Evolutionary conservation across 192 early-diverging fungal species (phyloP).

Genomic region (Umbelopsis sp.): DNA sequence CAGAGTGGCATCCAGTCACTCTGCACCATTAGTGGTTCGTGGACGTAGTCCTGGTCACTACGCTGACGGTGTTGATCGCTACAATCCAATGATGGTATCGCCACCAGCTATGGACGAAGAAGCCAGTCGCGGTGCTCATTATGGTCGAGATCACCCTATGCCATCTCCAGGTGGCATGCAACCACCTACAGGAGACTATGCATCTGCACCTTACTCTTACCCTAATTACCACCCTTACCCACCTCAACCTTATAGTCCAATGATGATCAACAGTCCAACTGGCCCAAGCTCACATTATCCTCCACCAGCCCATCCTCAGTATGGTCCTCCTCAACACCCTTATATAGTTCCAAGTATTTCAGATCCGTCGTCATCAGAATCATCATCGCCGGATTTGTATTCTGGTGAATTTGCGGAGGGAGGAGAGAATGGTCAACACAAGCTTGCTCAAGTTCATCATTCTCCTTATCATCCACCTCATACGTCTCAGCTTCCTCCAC

Average conservation of each 20-base stretch:
- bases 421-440: slow-evolving; percentile 13
- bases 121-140: background rate
- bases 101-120: slow-evolving; percentile 12
- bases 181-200: slow-evolving; percentile 19
- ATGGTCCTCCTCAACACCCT: slow-evolving; percentile 34
- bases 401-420: slow-evolving; percentile 18
- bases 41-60: slow-evolving; percentile 96
- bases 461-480: background rate
- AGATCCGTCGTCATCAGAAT: slow-evolving; percentile 35
- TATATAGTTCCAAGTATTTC: slow-evolving; percentile 40
- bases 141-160: slow-evolving; percentile 16
- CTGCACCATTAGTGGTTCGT: slow-evolving; percentile 86
- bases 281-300: slow-evolving; percentile 25
- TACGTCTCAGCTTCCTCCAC: slow-evolving; percentile 1
- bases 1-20: slow-evolving; percentile 70
- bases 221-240: slow-evolving; percentile 16
- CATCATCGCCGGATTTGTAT: slow-evolving; percentile 38
- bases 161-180: slow-evolving; percentile 10
- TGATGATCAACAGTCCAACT: slow-evolving; percentile 28
- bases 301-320: slow-evolving; percentile 27
- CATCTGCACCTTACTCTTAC: slow-evolving; percentile 23
- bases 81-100: slow-evolving; percentile 16
- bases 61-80: slow-evolving; percentile 54
- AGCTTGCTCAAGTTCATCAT: slow-evolving; percentile 8
- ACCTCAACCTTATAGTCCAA: slow-evolving; percentile 19